Percentiles rank a stretch among this genome's conserved stretches.
phyloP scores from a whole-genome alignment of 768 basidiomycete genomes.

The Termitomyces sp. region DNA sequence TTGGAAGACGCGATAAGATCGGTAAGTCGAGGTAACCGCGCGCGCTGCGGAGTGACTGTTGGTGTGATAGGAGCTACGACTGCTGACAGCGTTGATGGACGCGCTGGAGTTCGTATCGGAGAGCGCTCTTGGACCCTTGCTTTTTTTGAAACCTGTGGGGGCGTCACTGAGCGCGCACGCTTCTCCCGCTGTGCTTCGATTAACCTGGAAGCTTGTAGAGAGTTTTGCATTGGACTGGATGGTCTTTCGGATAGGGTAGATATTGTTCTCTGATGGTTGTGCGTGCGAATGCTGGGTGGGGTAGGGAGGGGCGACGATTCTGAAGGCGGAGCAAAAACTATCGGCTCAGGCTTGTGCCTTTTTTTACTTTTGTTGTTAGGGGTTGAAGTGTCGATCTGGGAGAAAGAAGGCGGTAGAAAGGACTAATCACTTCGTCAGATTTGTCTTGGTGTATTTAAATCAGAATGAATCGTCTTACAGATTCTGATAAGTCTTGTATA shows the following conservation, averaged over 20 bases:
- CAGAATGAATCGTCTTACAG: slow-evolving; percentile 16
- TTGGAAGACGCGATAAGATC: slow-evolving; percentile 43
- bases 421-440: slow-evolving; percentile 22
- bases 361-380: slow-evolving; percentile 28
- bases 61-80: slow-evolving; percentile 19
- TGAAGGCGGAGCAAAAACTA: slow-evolving; percentile 28
- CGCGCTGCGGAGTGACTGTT: slow-evolving; percentile 24
- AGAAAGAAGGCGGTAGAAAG: slow-evolving; percentile 56
- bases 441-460: neutral
- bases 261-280: slow-evolving; percentile 14
- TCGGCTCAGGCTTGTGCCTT: slow-evolving; percentile 43
- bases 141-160: slow-evolving; percentile 17
- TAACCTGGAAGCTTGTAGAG: neutral
- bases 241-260: slow-evolving; percentile 12
- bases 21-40: slow-evolving; percentile 34
- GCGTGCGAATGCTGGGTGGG: slow-evolving; percentile 22
- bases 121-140: slow-evolving; percentile 7
- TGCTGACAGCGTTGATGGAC: slow-evolving; percentile 20
- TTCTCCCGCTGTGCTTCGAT: slow-evolving; percentile 9
- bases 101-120: slow-evolving; percentile 11
- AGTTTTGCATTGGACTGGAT: slow-evolving; percentile 10
- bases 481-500: slow-evolving; percentile 27
- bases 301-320: slow-evolving; percentile 22
- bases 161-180: slow-evolving; percentile 15
- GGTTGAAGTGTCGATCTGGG: slow-evolving; percentile 52